phyloP scores from a whole-genome alignment of 2,329 filamentous ascomycete genomes.

The Aspergillus cejpii region DNA sequence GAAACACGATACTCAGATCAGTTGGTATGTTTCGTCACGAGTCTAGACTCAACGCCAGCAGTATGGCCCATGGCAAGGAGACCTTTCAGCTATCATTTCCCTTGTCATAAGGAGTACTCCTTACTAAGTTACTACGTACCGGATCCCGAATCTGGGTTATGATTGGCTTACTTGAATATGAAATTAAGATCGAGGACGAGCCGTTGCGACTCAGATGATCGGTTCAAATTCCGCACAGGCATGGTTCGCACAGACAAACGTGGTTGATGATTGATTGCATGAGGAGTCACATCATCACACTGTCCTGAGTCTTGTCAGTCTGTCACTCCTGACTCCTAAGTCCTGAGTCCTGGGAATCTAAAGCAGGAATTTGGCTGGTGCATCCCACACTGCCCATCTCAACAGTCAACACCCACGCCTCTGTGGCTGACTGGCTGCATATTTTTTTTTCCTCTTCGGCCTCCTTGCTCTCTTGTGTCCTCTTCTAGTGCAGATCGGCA shows the following conservation, averaged over 20 bases:
- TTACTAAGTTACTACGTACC: neutral
- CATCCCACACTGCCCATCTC: neutral
- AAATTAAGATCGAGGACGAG: slow-evolving; percentile 5
- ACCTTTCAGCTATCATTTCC: slow-evolving; percentile 1
- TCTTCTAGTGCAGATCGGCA: slow-evolving; percentile 1
- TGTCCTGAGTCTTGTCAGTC: too few species aligned
- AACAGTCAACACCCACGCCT: neutral
- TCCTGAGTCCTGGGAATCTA: too few species aligned
- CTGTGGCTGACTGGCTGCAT: neutral
- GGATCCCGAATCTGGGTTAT: neutral
- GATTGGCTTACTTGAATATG: neutral
- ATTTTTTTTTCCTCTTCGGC: slow-evolving; percentile 1
- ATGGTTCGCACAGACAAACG: slow-evolving; percentile 13
- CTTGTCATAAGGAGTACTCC: slow-evolving; percentile 9
- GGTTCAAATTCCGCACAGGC: slow-evolving; percentile 10
- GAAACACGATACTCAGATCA: slow-evolving; percentile 14
- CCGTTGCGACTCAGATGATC: slow-evolving; percentile 15
- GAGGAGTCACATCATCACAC: slow-evolving; percentile 8
- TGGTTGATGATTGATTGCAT: slow-evolving; percentile 19
- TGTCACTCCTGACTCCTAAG: too few species aligned
- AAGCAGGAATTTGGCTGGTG: neutral
- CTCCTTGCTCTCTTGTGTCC: neutral
- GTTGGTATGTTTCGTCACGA: slow-evolving; percentile 12
- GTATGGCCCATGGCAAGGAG: neutral
- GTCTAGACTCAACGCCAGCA: slow-evolving; percentile 9